Evolutionary conservation across 108 stramenopile species (phyloP).

Genomic region (Pseudonitzschia multiseries): DNA sequence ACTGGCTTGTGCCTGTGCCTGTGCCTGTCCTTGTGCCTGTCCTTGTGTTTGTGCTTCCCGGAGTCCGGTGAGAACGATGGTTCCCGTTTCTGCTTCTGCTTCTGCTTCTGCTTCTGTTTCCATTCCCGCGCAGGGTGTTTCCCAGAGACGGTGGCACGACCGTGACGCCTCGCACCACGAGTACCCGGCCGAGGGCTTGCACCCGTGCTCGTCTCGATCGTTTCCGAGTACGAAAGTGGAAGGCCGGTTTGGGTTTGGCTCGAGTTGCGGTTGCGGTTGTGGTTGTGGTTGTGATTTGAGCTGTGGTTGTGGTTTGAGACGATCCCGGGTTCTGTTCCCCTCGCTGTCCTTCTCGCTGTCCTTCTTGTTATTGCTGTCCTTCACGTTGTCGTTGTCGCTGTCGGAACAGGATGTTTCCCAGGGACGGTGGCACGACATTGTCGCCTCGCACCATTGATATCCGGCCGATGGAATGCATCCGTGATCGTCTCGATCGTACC

Average conservation of each 20-base stretch:
- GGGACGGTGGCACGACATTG: not conserved
- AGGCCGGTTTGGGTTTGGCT: too few relatives aligned
- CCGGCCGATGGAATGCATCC: slow-evolving; percentile 21
- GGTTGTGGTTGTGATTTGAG: too few relatives aligned
- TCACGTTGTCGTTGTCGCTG: not conserved
- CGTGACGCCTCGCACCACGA: slow-evolving; percentile 8
- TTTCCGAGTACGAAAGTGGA: not conserved
- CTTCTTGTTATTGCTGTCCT: not conserved
- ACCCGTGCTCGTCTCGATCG: slow-evolving; percentile 26
- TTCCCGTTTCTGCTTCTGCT: too few relatives aligned
- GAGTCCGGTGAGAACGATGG: too few relatives aligned
- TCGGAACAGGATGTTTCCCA: not conserved
- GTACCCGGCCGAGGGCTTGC: slow-evolving; percentile 25
- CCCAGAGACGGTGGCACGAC: slow-evolving; percentile 11
- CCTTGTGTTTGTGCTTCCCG: too few relatives aligned
- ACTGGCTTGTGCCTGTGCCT: too few relatives aligned
- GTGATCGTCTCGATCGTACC: slow-evolving; percentile 20
- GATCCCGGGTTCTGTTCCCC: too few relatives aligned
- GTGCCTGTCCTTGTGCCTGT: too few relatives aligned
- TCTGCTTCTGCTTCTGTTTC: too few relatives aligned
- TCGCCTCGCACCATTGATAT: slow-evolving; percentile 9
- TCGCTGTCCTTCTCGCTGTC: not conserved
- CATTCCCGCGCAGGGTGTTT: slow-evolving; percentile 6
- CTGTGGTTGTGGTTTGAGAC: too few relatives aligned
- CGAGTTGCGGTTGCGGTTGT: too few relatives aligned